Base-by-base conservation (phyloP, 495 filamentous ascomycete species). In the Clavariopsis aquatica region DNA sequence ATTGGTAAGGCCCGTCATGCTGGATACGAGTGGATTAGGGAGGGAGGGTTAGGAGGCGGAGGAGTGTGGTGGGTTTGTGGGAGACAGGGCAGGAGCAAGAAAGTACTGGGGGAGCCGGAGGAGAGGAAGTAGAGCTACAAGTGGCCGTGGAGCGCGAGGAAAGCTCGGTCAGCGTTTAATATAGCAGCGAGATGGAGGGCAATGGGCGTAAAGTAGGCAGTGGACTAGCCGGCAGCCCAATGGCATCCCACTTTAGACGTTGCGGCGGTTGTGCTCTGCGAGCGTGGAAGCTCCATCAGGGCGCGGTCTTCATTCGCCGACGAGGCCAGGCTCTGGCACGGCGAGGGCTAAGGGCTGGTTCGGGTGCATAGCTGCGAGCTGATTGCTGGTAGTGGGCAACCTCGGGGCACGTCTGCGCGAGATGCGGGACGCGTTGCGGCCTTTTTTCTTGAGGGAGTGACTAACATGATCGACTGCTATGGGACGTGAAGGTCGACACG, bases 111-210 rank as follows among this genome's bases (percentile, higher is more conserved):
- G 26, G 58, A 49, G 27, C 41, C 45, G 60, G 52, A 56, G 51
- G 19, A 57, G 52, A 57, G 52, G 52, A 65, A 43, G 49, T n/a
- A 15, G 23, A 5, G 56, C 13, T 24, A 29, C 19, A 15, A 45
- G 27, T 20, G 28, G 41, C 31, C 23, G 51, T 29, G 41, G 38
- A 52, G 19, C 38, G 34, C 49, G 54, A 49, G 52, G 54, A 62
- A 63, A 60, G n/a, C 55, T 19, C 45, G 58, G 63, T 66, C 63
- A 64, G 63, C 68, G 43, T 27, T 70, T 70, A 70, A 70, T 70
- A 70, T 70, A 70, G n/a, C 52, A 61, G 52, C 57, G 29, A 29
- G 46, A 65, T 53, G 68, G 68, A 66, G 17, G 54, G 57, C 52
- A 63, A 58, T 66, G 38, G 62, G 57, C 29, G 52, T 66, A 65